phyloP scores from a whole-genome alignment of 2,329 filamentous ascomycete genomes.

The Penicillium griseofulvum region DNA sequence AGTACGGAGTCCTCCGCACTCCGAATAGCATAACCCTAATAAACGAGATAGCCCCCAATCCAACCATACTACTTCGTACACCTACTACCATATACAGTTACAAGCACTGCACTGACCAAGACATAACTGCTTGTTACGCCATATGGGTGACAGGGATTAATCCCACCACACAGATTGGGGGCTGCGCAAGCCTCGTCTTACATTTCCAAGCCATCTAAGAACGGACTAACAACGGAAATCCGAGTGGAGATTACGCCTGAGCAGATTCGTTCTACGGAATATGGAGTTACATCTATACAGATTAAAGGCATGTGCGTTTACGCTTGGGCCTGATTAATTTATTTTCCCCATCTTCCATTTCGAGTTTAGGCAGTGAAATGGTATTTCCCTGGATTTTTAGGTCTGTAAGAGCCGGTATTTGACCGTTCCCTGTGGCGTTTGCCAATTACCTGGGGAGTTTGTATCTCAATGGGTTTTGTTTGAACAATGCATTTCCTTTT shows the following conservation, averaged over 20 bases:
- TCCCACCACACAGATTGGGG: background rate
- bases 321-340: constrained; percentile 1
- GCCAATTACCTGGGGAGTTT: background rate
- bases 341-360: background rate
- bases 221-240: background rate
- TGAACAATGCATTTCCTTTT: background rate
- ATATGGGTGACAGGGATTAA: background rate
- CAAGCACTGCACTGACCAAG: background rate
- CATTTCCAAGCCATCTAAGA: background rate
- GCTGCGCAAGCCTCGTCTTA: background rate
- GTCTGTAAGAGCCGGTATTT: background rate
- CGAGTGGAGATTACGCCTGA: background rate
- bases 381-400: background rate
- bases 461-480: background rate
- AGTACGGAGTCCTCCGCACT: no score
- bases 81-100: background rate
- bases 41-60: background rate
- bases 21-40: background rate
- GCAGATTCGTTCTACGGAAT: background rate
- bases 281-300: background rate
- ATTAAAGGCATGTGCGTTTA: background rate
- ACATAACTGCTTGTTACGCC: background rate
- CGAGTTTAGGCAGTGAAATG: background rate
- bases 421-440: background rate
- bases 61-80: no score